Evolutionary conservation across 2,329 filamentous ascomycete species (phyloP).

Genomic region (Ophiostoma perfectum): DNA sequence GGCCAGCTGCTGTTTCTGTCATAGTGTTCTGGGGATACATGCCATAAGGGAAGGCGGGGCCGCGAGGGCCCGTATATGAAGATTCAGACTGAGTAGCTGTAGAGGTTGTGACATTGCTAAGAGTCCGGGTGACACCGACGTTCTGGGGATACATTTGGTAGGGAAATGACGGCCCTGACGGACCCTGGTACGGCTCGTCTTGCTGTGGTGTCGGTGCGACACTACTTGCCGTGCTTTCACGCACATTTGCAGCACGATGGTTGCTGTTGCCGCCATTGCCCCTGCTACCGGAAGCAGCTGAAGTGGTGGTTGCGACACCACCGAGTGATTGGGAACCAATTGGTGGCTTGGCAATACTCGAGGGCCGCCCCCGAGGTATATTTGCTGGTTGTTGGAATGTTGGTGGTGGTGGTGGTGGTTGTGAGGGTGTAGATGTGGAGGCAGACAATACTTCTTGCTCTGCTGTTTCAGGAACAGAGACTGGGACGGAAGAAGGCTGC

Average conservation of each 20-base stretch:
- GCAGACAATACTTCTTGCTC: background rate
- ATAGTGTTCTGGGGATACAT: slow-evolving; percentile 79
- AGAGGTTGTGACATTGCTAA: slow-evolving; percentile 57
- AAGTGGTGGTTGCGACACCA: slow-evolving; percentile 38
- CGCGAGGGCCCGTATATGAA: slow-evolving; percentile 55
- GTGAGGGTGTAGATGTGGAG: background rate
- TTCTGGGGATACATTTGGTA: slow-evolving; percentile 81
- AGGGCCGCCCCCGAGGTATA: slow-evolving; percentile 32
- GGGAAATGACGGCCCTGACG: slow-evolving; percentile 71
- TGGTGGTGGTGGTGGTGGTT: slow-evolving; percentile 1
- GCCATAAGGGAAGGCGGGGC: slow-evolving; percentile 77
- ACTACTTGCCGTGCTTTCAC: slow-evolving; percentile 34
- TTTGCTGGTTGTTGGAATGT: background rate
- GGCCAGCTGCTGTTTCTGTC: slow-evolving; percentile 39
- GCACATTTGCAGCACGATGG: slow-evolving; percentile 28
- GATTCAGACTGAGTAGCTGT: slow-evolving; percentile 32
- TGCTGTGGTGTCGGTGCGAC: slow-evolving; percentile 25
- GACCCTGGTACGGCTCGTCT: slow-evolving; percentile 65
- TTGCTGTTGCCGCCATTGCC: background rate
- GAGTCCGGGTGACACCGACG: slow-evolving; percentile 66
- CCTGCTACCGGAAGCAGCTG: slow-evolving; percentile 27
- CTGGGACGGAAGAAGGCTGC: background rate
- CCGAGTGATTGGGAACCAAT: slow-evolving; percentile 24
- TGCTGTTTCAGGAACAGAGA: background rate
- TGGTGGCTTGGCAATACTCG: slow-evolving; percentile 53